These are phyloP conservation scores for Zalaria obscura DNA, from an alignment of 2,329 filamentous ascomycete genomes.

Conservation along the genomic window DNA sequence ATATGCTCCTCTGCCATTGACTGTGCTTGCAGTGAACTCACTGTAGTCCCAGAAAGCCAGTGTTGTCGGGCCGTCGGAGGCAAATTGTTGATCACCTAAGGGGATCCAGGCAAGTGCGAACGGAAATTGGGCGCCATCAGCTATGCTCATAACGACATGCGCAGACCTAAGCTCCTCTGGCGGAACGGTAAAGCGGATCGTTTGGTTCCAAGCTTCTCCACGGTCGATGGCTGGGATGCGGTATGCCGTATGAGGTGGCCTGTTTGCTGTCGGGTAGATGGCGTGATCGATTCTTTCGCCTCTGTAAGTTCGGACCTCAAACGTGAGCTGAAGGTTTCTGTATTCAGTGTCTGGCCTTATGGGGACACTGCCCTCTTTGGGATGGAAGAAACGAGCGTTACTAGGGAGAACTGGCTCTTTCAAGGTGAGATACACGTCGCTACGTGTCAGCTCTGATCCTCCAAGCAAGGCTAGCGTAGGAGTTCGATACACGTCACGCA, in stretches of 20 bases:
- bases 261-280: conserved; percentile 77
- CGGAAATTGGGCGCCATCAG: conserved; percentile 72
- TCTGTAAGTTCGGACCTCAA: conserved; percentile 68
- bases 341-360: conserved; percentile 51
- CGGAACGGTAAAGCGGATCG: conserved; percentile 64
- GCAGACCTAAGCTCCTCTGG: conserved; percentile 67
- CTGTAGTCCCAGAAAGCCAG: conserved; percentile 83
- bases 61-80: conserved; percentile 69
- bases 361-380: conserved; percentile 68
- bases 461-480: conserved; percentile 88
- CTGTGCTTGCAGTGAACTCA: conserved; percentile 67
- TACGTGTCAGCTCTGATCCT: conserved; percentile 73
- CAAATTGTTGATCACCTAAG: conserved; percentile 78
- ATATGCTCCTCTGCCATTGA: conserved; percentile 70
- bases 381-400: conserved; percentile 48
- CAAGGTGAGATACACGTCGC: conserved; percentile 88
- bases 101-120: conserved; percentile 91
- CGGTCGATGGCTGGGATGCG: conserved; percentile 68
- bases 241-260: conserved; percentile 67
- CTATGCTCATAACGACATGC: conserved; percentile 80
- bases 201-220: conserved; percentile 77
- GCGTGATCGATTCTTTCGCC: conserved; percentile 79
- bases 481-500: conserved; percentile 69
- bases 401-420: conserved; percentile 64
- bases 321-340: conserved; percentile 68